Percentiles rank a stretch among this genome's conserved stretches.
These are phyloP conservation scores for Ceratobasidium sp. DNA, from an alignment of 1,284 basidiomycete species.

Conservation along the genomic window DNA sequence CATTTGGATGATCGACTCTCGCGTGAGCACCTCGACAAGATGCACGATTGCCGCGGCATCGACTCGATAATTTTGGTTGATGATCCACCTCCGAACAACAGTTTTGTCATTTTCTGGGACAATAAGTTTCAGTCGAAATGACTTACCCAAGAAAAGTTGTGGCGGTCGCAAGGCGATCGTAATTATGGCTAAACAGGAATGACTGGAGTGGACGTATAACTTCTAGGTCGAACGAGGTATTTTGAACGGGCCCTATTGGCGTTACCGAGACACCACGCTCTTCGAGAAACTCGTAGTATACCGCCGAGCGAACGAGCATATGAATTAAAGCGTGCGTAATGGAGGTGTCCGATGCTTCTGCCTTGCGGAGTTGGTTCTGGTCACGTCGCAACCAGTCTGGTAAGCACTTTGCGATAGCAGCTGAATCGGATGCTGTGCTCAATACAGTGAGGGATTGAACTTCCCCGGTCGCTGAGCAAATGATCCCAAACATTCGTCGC, in stretches of 20 bases:
- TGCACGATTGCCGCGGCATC: slow-evolving; percentile 7
- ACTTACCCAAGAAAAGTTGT: background rate
- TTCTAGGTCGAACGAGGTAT: background rate
- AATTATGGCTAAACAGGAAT: background rate
- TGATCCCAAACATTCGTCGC: background rate
- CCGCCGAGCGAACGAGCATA: slow-evolving; percentile 1
- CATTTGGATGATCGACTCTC: slow-evolving; percentile 9
- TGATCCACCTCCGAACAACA: background rate
- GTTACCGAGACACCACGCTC: background rate
- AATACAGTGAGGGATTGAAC: background rate
- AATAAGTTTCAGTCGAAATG: background rate
- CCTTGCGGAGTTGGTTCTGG: slow-evolving; percentile 18
- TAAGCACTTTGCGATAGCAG: background rate
- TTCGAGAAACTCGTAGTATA: background rate
- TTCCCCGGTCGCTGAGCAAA: slow-evolving; percentile 1
- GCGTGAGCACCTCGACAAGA: slow-evolving; percentile 2
- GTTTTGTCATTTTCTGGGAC: background rate
- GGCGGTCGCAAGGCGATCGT: background rate
- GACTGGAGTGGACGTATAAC: background rate
- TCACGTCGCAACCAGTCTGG: slow-evolving; percentile 22
- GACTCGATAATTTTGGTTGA: background rate
- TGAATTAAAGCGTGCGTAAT: slow-evolving; percentile 2
- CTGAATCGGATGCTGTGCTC: background rate
- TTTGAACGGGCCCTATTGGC: background rate
- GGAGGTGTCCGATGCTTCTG: background rate